Evolutionary conservation across 805 yeast genomes (phyloP), one percentile per base, ranked within the genome.

Genomic region (Myxozyma kluyveri): DNA sequence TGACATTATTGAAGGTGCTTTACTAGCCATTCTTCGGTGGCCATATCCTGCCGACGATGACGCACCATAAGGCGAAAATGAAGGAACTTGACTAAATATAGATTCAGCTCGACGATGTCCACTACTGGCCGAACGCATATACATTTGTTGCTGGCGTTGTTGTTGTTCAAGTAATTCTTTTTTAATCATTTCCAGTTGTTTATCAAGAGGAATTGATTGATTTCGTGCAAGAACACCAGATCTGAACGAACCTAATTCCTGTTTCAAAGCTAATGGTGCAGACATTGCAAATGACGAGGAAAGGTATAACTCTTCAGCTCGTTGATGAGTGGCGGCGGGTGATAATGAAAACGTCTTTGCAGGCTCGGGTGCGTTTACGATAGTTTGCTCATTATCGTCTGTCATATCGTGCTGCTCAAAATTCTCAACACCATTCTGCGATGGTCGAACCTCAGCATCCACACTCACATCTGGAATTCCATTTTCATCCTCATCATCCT

Each of bases 401-500:
- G 18, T 14, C n/a, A n/a, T n/a, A n/a, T n/a, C n/a, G n/a, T n/a
- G n/a, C n/a, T n/a, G n/a, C n/a, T n/a, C n/a, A n/a, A n/a, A n/a
- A n/a, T n/a, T n/a, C n/a, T n/a, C n/a, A n/a, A n/a, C n/a, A 18
- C 5, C 41, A 38, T 1, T 38, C 44, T 10, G 29, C 12, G 29
- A 9, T 9, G 49, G 37, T 36, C 31, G 32, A 21, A 18, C 31
- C 7, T n/a, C 42, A 10, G 59, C 48, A 37, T 41, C 53, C 6
- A 33, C 52, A 36, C 41, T 32, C 3, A 26, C 37, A 33, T 45
- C 53, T 6, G 44, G 41, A 17, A 47, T 38, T 9, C 23, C 42
- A 17, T 42, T 33, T 6, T 53, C 57, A 2, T 55, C 57, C n/a
- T n/a, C n/a, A 14, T 48, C 49, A 2, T 53, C 59, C 12, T 32